Conservation (phyloP, 257 asterid genomes). For the Scutellaria baicalensis region DNA sequence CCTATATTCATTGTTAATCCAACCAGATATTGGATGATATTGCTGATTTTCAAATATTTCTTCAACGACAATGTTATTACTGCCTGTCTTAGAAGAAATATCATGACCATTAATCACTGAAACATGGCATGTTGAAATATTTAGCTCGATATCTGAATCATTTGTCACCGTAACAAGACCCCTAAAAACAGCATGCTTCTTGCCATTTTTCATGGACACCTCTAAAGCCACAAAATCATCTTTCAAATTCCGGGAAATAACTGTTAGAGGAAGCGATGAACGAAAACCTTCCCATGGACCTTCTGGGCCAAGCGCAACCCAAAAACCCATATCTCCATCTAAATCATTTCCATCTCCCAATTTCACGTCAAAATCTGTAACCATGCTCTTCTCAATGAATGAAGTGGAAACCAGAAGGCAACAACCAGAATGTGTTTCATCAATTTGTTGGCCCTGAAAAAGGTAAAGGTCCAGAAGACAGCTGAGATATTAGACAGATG, state of each 20-base stretch:
- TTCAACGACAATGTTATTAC: constrained; percentile 33
- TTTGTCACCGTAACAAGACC: constrained; percentile 68
- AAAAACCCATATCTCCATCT: constrained; percentile 75
- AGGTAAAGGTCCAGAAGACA: constrained; percentile 14
- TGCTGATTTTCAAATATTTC: constrained; percentile 65
- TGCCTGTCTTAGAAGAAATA: constrained; percentile 26
- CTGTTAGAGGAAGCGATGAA: constrained; percentile 81
- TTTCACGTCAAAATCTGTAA: constrained; percentile 41
- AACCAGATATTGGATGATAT: constrained; percentile 47
- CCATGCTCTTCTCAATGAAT: constrained; percentile 70
- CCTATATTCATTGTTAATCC: constrained; percentile 35
- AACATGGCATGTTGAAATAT: constrained; percentile 51
- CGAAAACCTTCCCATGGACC: constrained; percentile 98
- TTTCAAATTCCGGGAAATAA: constrained; percentile 58
- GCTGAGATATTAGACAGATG: constrained; percentile 6
- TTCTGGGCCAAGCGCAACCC: constrained; percentile 74
- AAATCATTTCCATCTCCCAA: constrained; percentile 34
- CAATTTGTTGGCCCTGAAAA: constrained; percentile 58
- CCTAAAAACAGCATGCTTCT: constrained; percentile 79
- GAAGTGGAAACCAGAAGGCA: constrained; percentile 66
- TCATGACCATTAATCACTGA: constrained; percentile 34
- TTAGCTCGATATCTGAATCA: constrained; percentile 79
- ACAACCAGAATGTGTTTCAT: constrained; percentile 40
- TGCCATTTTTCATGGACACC: constrained; percentile 73
- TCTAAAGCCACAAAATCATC: constrained; percentile 86